Evolutionary conservation across 176 grass and related monocot genomes (phyloP), one percentile per base, ranked within the genome.

Genomic region (Aegilops speltoides): DNA sequence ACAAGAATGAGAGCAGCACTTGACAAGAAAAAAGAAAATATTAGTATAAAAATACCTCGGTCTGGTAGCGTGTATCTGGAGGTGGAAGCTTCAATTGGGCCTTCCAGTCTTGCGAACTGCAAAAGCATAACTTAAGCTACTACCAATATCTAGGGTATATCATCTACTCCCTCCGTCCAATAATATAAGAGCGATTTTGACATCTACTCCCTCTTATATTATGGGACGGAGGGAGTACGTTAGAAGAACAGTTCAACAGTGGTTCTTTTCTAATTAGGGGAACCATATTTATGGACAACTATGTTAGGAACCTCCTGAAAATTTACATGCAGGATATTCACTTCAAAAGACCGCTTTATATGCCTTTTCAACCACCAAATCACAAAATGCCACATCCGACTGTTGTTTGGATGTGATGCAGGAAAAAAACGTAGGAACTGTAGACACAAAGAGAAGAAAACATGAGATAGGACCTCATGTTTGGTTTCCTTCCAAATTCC

Each of bases 31-130:
- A 61, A 31, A 48, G 23, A 14, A 43, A 40, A 80, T 78, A 65
- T 41, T 38, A 32, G 16, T 36, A 11, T 40, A 71, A 32, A 50
- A 36, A 43, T 94, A 98, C 96, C 96, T 98, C 91, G 82, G 96
- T 95, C 81, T 31, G 90, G 68, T 90, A 98, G 16, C 93, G 93
- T 13, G 93, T 95, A 83, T 98, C 96, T 79, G 34, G 54, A 89
- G 96, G 77, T 48, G 96, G 93, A 68, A 95, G 86, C 36, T 94
- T 98, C 46, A 95, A 71, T 81, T 95, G 90, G 20, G 86, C 86
- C 71, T 94, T 98, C 96, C 93, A 98, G 83, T 95, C 90, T 87
- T 94, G 93, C 31, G 88, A 92, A 80, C 93, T 95, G 86, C 74
- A 91, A 76, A 77, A 79, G 54, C 31, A 86, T 54, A 84, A 64